Evolutionary conservation across 352 stramenopile species (phyloP), one percentile per base, ranked within the genome.

Genomic region (Phytophthora sp.): DNA sequence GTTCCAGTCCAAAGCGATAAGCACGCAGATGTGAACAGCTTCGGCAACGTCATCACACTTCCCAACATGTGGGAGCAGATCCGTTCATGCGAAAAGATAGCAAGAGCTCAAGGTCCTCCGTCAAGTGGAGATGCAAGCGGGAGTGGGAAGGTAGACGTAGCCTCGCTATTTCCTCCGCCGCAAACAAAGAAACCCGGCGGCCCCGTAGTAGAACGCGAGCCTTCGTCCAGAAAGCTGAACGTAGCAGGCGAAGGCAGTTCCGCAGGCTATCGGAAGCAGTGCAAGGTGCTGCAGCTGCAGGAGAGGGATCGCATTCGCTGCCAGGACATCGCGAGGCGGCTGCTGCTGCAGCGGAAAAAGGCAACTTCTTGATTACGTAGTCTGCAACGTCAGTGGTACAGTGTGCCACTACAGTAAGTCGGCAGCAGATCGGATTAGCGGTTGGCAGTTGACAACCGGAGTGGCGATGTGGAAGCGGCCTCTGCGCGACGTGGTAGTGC

Each of bases 401-500:
- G 7, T 42, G 7, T 42, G n/a, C n/a, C n/a, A n/a, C n/a, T n/a
- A n/a, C n/a, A n/a, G n/a, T n/a, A n/a, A n/a, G n/a, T n/a, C n/a
- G n/a, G n/a, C 32, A 34, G 28, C 10, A 41, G 8, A 60, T 48
- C 35, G 7, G 34, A 49, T 28, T 11, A 44, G 51, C 17, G 49
- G 30, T 26, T 68, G 51, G 46, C 32, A 43, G 24, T 11, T 42
- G 53, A 30, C 26, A 53, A 52, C 2, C 28, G 13, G 15, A 35
- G 48, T 30, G 13, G 38, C 21, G 17, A 85, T 84, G 75, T 85
- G 73, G 70, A 84, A 79, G 65, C 72, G 75, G 9, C 66, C 68
- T 23, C 39, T 87, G 48, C 85, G 87, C 11, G 87, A 95, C 52
- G 71, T 87, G 24, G 67, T 95, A 44, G 56, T 89, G 44, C 83